phyloP scores from a whole-genome alignment of 768 basidiomycete species.

The Mycena crocata region DNA sequence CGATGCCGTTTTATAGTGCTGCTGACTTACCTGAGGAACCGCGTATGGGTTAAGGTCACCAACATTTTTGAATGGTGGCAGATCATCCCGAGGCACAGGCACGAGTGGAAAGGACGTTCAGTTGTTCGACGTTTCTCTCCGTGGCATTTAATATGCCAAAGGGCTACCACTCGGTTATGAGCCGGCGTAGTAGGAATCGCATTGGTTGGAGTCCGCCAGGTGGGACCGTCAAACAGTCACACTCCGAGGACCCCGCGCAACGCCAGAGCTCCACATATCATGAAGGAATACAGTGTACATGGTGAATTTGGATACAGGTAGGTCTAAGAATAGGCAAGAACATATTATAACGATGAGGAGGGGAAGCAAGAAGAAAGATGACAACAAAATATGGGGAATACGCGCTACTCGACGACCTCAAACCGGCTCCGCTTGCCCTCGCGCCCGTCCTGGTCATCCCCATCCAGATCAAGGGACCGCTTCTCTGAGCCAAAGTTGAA shows the following conservation, averaged over 20 bases:
- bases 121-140: too few relatives aligned
- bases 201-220: too few relatives aligned
- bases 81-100: too few relatives aligned
- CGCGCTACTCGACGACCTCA: slow-evolving; percentile 64
- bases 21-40: too few relatives aligned
- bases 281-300: slow-evolving; percentile 5
- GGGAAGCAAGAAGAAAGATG: not conserved
- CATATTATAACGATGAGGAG: not conserved
- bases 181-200: too few relatives aligned
- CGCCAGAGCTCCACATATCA: not conserved
- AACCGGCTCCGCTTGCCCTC: slow-evolving; percentile 70
- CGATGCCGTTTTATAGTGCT: too few relatives aligned
- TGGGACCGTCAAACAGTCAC: too few relatives aligned
- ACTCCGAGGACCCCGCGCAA: not conserved
- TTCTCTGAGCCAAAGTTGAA: slow-evolving; percentile 53
- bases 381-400: not conserved
- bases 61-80: too few relatives aligned
- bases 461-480: slow-evolving; percentile 44
- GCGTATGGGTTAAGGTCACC: too few relatives aligned
- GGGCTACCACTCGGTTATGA: too few relatives aligned
- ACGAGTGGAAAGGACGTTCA: too few relatives aligned
- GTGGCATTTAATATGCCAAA: too few relatives aligned
- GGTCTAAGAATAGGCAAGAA: slow-evolving; percentile 5
- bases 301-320: slow-evolving; percentile 21
- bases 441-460: slow-evolving; percentile 51